These are phyloP conservation scores for Pyricularia pennisetigena DNA, from an alignment of 2,329 filamentous ascomycete genomes.

Conservation along the genomic window DNA sequence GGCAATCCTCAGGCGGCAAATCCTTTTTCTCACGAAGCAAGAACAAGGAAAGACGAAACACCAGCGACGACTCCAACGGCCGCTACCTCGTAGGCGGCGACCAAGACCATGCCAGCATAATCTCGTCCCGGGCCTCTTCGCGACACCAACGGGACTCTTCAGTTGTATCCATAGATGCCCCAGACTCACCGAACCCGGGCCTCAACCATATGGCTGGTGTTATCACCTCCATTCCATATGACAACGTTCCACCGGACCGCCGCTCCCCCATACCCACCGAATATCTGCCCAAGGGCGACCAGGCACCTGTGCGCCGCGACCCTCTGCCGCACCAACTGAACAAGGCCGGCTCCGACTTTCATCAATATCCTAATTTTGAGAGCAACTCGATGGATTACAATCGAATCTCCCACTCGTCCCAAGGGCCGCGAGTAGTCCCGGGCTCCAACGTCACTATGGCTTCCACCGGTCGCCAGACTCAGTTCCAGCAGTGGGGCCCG, in stretches of 20 bases:
- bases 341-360: slow-evolving; percentile 67
- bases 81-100: slow-evolving; percentile 36
- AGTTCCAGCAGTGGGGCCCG: slow-evolving; percentile 70
- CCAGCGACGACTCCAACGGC: slow-evolving; percentile 41
- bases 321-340: slow-evolving; percentile 77
- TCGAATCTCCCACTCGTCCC: slow-evolving; percentile 5
- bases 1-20: slow-evolving; percentile 61
- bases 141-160: slow-evolving; percentile 68
- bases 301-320: slow-evolving; percentile 54
- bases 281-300: slow-evolving; percentile 59
- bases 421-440: slow-evolving; percentile 36
- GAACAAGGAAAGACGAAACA: slow-evolving; percentile 61
- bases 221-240: slow-evolving; percentile 83
- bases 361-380: slow-evolving; percentile 77
- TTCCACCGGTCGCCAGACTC: slow-evolving; percentile 59
- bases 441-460: slow-evolving; percentile 63
- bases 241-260: slow-evolving; percentile 54
- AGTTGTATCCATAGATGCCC: slow-evolving; percentile 59
- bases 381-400: slow-evolving; percentile 30
- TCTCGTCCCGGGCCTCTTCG: slow-evolving; percentile 64
- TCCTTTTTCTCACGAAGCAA: slow-evolving; percentile 87
- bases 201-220: slow-evolving; percentile 70
- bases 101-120: slow-evolving; percentile 52
- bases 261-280: slow-evolving; percentile 65
- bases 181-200: slow-evolving; percentile 52